phyloP scores from a whole-genome alignment of 495 filamentous ascomycete genomes.

The Penicillium salamii region DNA sequence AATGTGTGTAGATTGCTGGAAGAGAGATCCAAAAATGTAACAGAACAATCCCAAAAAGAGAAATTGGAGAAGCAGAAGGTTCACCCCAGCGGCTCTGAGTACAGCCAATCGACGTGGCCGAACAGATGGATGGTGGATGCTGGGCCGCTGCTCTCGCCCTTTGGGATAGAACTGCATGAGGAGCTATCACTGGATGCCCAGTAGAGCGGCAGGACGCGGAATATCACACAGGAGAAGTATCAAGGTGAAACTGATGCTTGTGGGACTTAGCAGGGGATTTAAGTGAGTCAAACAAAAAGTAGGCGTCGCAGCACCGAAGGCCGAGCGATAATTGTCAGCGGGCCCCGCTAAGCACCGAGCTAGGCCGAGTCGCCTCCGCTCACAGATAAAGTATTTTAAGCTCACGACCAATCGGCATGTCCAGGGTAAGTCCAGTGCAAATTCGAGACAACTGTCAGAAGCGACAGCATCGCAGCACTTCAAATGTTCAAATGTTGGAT shows the following conservation, averaged over 20 bases:
- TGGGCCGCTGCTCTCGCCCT: slow-evolving; percentile 19
- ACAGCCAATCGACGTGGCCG: slow-evolving; percentile 19
- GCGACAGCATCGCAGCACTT: no score
- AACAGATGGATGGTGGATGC: slow-evolving; percentile 22
- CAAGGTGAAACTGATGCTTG: no score
- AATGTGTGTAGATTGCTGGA: slow-evolving; percentile 32
- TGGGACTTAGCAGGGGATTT: no score
- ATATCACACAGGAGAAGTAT: neutral
- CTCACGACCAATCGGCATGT: neutral
- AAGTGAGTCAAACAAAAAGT: neutral
- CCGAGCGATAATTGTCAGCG: neutral
- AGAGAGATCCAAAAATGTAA: slow-evolving; percentile 48
- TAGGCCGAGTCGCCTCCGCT: neutral
- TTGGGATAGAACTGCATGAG: slow-evolving; percentile 22
- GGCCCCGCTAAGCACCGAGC: neutral
- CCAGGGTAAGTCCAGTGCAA: neutral
- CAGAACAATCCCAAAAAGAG: slow-evolving; percentile 46
- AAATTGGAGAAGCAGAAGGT: slow-evolving; percentile 22
- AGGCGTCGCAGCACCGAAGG: neutral
- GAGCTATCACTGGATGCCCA: neutral
- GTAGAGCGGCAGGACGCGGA: neutral
- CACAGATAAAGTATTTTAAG: neutral
- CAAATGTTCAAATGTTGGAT: no score
- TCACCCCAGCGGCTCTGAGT: slow-evolving; percentile 17
- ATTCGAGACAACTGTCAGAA: no score